These are phyloP conservation scores for Xylaria sp. DNA, from an alignment of 2,329 filamentous ascomycete genomes.

Conservation along the genomic window DNA sequence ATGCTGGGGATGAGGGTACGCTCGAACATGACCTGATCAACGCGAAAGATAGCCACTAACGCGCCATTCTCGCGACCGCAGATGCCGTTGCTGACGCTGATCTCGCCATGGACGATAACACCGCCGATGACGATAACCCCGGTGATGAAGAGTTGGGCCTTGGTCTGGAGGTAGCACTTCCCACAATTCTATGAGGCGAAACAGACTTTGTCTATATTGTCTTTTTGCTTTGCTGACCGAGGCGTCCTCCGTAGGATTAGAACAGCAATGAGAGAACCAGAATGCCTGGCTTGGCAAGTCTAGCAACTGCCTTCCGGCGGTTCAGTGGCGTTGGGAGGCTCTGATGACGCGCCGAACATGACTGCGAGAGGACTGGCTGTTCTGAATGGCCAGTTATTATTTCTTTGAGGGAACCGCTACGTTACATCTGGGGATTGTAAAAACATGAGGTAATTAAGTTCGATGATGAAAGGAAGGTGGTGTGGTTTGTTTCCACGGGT, in stretches of 20 bases:
- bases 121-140: slow-evolving; percentile 28
- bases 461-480: slow-evolving; percentile 11
- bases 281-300: slow-evolving; percentile 30
- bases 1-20: slow-evolving; percentile 34
- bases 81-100: slow-evolving; percentile 30
- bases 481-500: slow-evolving; percentile 20
- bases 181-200: background rate
- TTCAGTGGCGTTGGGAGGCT: slow-evolving; percentile 32
- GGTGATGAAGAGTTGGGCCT: slow-evolving; percentile 20
- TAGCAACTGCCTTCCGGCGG: slow-evolving; percentile 35
- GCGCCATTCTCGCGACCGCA: background rate
- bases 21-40: background rate
- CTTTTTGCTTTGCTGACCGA: slow-evolving; percentile 36
- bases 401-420: background rate
- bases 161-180: slow-evolving; percentile 33
- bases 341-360: background rate
- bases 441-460: slow-evolving; percentile 10
- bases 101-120: slow-evolving; percentile 31
- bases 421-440: slow-evolving; percentile 12
- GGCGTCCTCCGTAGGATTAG: slow-evolving; percentile 42
- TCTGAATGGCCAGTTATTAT: background rate
- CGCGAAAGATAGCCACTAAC: background rate
- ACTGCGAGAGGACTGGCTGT: background rate
- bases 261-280: slow-evolving; percentile 29
- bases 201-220: background rate